These are phyloP conservation scores for Bryoerythrophyllum caledonicum DNA, from an alignment of 225 moss, liverwort and hornwort species.

Conservation along the genomic window DNA sequence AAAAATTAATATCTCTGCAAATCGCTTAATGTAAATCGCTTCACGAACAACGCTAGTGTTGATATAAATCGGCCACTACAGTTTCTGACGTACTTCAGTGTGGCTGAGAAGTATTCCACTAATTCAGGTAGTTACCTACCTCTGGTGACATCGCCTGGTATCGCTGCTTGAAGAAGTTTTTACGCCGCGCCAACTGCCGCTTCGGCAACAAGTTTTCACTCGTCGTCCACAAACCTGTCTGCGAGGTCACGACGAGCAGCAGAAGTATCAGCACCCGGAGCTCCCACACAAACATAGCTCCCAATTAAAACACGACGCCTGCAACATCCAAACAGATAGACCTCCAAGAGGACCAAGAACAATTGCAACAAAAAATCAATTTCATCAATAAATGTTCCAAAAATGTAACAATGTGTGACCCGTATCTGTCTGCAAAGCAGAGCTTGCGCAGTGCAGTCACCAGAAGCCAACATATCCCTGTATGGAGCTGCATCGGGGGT, in stretches of 20 bases:
- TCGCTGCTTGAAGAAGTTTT: constrained; percentile 37
- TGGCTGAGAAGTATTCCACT: constrained; percentile 42
- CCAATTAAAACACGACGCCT: not conserved
- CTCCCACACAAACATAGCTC: not conserved
- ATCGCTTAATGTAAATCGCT: constrained; percentile 22
- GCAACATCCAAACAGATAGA: not conserved
- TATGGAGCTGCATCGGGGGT: constrained; percentile 44
- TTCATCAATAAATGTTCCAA: not conserved
- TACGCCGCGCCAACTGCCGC: constrained; percentile 17
- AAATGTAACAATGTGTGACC: constrained; percentile 40
- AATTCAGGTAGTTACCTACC: constrained; percentile 39
- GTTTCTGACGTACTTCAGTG: not conserved
- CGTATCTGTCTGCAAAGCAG: constrained; percentile 70
- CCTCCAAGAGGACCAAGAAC: not conserved
- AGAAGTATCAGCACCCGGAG: not conserved
- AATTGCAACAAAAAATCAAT: not conserved
- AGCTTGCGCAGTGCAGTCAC: constrained; percentile 64
- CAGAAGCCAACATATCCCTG: constrained; percentile 59
- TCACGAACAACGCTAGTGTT: constrained; percentile 4
- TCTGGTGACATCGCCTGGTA: constrained; percentile 40
- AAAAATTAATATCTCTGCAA: not conserved
- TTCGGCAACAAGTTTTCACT: constrained; percentile 11
- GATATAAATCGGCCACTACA: constrained; percentile 8
- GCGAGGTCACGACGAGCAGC: not conserved
- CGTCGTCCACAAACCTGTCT: constrained; percentile 16